A percentile compares a stretch with the other conserved stretches of the same genome.
phyloP scores from a whole-genome alignment of 495 filamentous ascomycete genomes.

The Oidiodendron maius region DNA sequence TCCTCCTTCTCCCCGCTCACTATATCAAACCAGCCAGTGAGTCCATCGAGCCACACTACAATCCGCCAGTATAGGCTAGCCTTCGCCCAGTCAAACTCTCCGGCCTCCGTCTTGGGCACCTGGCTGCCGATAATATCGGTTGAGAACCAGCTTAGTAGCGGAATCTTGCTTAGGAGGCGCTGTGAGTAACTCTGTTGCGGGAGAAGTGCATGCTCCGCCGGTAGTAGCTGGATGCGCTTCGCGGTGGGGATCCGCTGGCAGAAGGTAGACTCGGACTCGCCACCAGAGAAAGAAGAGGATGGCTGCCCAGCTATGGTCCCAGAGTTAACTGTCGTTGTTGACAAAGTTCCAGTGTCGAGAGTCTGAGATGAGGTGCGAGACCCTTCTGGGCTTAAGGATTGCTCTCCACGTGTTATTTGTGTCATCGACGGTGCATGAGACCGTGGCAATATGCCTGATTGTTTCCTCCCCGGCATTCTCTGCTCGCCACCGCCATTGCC shows the following conservation, averaged over 20 bases:
- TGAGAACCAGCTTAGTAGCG: conserved; percentile 62
- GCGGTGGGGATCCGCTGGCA: conserved; percentile 39
- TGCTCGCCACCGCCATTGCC: not conserved
- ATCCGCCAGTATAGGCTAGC: conserved; percentile 75
- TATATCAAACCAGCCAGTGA: conserved; percentile 41
- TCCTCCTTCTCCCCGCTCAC: conserved; percentile 47
- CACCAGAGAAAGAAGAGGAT: conserved; percentile 8
- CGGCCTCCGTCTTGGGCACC: conserved; percentile 69
- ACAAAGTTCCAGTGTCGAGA: conserved; percentile 39
- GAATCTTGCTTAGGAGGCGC: conserved; percentile 54
- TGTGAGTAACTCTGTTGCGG: conserved; percentile 57
- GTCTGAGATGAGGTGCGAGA: conserved; percentile 43
- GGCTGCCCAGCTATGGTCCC: conserved; percentile 36
- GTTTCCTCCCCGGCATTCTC: not conserved
- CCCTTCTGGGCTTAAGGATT: conserved; percentile 24
- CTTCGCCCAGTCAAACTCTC: conserved; percentile 69
- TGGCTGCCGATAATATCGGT: conserved; percentile 75
- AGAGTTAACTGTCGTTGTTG: conserved; percentile 31
- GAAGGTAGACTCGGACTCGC: conserved; percentile 18
- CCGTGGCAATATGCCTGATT: conserved; percentile 20
- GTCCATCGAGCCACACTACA: conserved; percentile 43
- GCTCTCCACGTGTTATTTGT: conserved; percentile 7
- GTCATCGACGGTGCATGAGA: conserved; percentile 15
- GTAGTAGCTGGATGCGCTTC: conserved; percentile 41
- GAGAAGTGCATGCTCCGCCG: conserved; percentile 58